A percentile compares a stretch with the other conserved stretches of the same genome.
phyloP scores from a whole-genome alignment of 345 rosid genomes.

The Populus tremula region DNA sequence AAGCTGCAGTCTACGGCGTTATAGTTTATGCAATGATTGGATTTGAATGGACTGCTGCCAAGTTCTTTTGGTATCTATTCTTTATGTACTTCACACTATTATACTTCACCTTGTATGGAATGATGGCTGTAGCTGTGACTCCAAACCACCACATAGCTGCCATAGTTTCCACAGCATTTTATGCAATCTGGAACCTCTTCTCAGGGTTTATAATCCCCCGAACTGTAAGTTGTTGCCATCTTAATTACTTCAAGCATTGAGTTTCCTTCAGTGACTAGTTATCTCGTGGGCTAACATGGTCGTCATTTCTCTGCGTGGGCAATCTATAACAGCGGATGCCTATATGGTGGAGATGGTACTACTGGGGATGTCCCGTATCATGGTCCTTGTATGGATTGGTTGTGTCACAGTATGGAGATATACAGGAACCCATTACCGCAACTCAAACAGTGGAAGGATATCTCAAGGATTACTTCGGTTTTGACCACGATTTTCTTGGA shows the following conservation, averaged over 20 bases:
- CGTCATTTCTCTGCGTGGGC: neutral
- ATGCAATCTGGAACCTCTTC: conserved; percentile 54
- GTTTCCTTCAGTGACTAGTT: no score
- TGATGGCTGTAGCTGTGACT: conserved; percentile 69
- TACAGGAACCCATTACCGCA: neutral
- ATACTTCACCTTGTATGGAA: conserved; percentile 72
- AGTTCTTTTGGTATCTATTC: conserved; percentile 65
- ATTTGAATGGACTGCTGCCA: conserved; percentile 50
- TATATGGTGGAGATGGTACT: conserved; percentile 31
- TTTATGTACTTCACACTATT: conserved; percentile 55
- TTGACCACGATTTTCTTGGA: conserved; percentile 24
- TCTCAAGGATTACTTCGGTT: neutral
- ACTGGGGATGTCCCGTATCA: conserved; percentile 19
- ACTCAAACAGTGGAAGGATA: neutral
- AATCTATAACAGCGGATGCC: conserved; percentile 14
- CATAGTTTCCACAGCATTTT: conserved; percentile 50
- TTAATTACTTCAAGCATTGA: neutral
- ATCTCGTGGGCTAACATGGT: neutral
- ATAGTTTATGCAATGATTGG: conserved; percentile 66
- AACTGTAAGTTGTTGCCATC: conserved; percentile 35
- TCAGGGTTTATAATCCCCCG: conserved; percentile 63
- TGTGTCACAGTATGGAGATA: conserved; percentile 18
- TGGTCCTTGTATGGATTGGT: conserved; percentile 28
- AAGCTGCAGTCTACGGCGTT: conserved; percentile 43
- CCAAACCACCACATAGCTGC: conserved; percentile 60